phyloP scores from a whole-genome alignment of 805 yeast genomes.

The Blastobotrys parvus region DNA sequence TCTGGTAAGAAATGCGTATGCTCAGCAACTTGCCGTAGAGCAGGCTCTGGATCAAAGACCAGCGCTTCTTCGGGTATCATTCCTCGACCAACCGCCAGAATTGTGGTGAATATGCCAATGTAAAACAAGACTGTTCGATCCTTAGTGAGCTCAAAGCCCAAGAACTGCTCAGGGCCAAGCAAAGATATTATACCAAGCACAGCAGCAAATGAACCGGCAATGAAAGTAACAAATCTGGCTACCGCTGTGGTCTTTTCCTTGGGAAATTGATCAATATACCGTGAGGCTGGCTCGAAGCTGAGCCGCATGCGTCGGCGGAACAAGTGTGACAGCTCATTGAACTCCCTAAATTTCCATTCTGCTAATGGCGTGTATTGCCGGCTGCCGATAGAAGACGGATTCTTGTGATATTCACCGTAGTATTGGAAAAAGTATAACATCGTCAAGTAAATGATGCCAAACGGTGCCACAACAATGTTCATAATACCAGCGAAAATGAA shows the following conservation, averaged over 20 bases:
- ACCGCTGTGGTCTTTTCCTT: constrained; percentile 55
- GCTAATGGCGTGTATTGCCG: constrained; percentile 92
- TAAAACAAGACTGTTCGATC: constrained; percentile 80
- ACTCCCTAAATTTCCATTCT: constrained; percentile 90
- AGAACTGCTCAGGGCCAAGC: constrained; percentile 82
- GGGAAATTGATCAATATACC: constrained; percentile 87
- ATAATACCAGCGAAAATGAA: constrained; percentile 83
- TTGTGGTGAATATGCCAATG: constrained; percentile 78
- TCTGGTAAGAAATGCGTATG: constrained; percentile 87
- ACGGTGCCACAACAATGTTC: constrained; percentile 76
- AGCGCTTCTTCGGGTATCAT: constrained; percentile 55
- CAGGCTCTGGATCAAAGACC: constrained; percentile 89
- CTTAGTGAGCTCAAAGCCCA: constrained; percentile 79
- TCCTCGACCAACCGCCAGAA: constrained; percentile 76
- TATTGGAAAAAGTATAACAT: constrained; percentile 80
- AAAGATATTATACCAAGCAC: constrained; percentile 69
- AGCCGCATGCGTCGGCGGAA: constrained; percentile 71
- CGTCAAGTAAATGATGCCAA: constrained; percentile 74
- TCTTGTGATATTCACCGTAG: constrained; percentile 84
- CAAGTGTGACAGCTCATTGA: constrained; percentile 85
- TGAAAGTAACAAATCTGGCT: constrained; percentile 55
- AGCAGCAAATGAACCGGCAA: constrained; percentile 85
- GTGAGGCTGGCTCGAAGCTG: constrained; percentile 71
- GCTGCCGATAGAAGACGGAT: constrained; percentile 74
- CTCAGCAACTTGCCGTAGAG: constrained; percentile 69